Percentiles rank a stretch among this genome's conserved stretches.
Conservation (phyloP, 441 rosid genomes). For the Capsella rubella region DNA sequence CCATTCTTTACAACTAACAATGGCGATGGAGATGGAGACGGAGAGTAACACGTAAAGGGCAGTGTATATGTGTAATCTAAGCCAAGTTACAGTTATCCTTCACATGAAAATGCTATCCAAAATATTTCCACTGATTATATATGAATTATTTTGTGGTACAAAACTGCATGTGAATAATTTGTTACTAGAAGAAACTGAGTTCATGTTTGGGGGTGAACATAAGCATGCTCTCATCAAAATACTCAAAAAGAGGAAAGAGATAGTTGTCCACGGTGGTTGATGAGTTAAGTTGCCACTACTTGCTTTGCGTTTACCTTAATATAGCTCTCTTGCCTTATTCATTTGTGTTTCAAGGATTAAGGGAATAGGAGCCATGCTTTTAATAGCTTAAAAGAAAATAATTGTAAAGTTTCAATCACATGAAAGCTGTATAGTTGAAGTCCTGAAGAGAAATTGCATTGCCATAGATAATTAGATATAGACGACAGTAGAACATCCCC, state of each 20-base stretch:
- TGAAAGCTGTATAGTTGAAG: constrained; percentile 29
- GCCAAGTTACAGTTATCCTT: constrained; percentile 4
- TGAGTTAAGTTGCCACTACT: constrained; percentile 55
- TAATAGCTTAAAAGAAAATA: constrained; percentile 15
- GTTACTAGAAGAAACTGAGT: constrained; percentile 66
- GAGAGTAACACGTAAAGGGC: constrained; percentile 51
- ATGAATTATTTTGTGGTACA: constrained; percentile 12
- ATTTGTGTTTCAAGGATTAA: background rate
- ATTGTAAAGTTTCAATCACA: constrained; percentile 24
- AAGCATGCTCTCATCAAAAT: constrained; percentile 61
- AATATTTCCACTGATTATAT: background rate
- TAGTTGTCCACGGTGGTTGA: constrained; percentile 53
- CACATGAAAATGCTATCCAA: constrained; percentile 3
- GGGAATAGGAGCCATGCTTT: constrained; percentile 14
- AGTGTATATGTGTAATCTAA: constrained; percentile 3
- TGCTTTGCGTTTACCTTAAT: constrained; percentile 61
- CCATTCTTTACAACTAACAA: constrained; percentile 92
- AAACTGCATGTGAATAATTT: constrained; percentile 9
- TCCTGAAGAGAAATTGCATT: constrained; percentile 7
- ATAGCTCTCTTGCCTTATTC: constrained; percentile 14
- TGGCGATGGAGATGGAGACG: constrained; percentile 74
- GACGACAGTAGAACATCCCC: background rate
- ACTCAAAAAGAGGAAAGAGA: constrained; percentile 55
- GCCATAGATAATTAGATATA: background rate
- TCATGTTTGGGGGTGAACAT: constrained; percentile 63